Evolutionary conservation across 192 early-diverging fungal species (phyloP), one percentile per base, ranked within the genome.

Genomic region (Gamsiella multidivaricata): DNA sequence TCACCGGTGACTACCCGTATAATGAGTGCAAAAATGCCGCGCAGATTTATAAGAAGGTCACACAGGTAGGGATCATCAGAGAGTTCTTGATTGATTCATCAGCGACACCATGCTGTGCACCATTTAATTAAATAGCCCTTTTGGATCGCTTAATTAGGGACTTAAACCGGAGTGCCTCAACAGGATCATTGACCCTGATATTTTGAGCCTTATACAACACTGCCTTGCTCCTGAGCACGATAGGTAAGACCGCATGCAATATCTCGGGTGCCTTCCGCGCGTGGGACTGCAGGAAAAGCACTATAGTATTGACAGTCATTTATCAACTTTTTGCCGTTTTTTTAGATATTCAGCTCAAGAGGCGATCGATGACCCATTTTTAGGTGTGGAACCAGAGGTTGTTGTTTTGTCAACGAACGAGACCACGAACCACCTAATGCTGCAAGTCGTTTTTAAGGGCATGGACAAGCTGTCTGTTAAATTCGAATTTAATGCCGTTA

Each of bases 1-100:
- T 91, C 18, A 94, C 93, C 15, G 91, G 91, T 34, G 91, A 94
- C 81, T 94, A 94, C 52, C 93, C 93, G 8, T 94, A 94, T 67
- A 78, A 76, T 32, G 93, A 94, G 76, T 94, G 93, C 75, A 91
- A 90, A 58, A 94, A 94, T 72, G 89, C 90, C 1, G 90, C 91
- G 12, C 92, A 93, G 68, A 88, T 93, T 20, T 93, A 88, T 70
- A 91, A 92, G 73, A 92, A 91, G 56, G 92, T 93, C 49, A 86
- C 87, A 18, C 85, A 90, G 81, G 88, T 85, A 83, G n/a, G n/a
- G n/a, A n/a, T n/a, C n/a, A 37, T 23, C n/a, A 25, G 11, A 43
- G 6, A 61, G 17, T 6, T 22, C 20, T 18, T 15, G 17, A 60
- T n/a, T n/a, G n/a, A n/a, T n/a, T n/a, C n/a, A n/a, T n/a, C n/a